Evolutionary conservation across 805 yeast genomes (phyloP), one percentile per base, ranked within the genome.

Genomic region (Ogataea methylovora): DNA sequence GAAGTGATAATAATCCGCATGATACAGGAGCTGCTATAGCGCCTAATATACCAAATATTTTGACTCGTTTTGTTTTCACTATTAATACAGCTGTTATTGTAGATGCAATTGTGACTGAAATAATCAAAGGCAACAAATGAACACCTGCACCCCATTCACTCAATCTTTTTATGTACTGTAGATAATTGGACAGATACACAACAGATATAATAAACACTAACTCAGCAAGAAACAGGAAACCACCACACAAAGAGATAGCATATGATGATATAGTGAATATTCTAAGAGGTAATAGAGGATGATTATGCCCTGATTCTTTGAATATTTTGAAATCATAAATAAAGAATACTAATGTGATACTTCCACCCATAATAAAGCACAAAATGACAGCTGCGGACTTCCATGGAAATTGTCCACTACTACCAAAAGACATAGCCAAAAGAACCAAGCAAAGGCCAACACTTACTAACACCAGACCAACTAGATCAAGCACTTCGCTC

Each of bases 361-460:
- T 12, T 1, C 66, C 64, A 8, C 79, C 77, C 24, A 76, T 26
- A 8, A 70, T 52, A 33, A 77, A 64, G 34, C 69, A 67, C 9
- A 54, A 43, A 6, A 78, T 67, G 3, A 73, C 71, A 4, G 71
- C 65, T n/a, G 72, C 71, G 0, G 79, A 68, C 3, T 55, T 48
- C 84, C 84, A 79, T 2, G 71, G 54, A 44, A 53, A 65, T 23
- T 65, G 57, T 21, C 56, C 50, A 4, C 78, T 77, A 14, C 39
- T 41, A 3, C 82, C 83, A 43, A 70, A 69, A 1, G 74, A 65
- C 24, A 72, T 52, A 0, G 67, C 83, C 29, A 69, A 54, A 35
- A 67, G 52, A 1, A 71, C 37, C 22, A 74, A 45, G 3, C 73
- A 69, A 25, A 66, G 44, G 1, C 75, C 73, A 5, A 55, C 42